Evolutionary conservation across 768 basidiomycete genomes (phyloP).

Genomic region (Suillus ampliporus): DNA sequence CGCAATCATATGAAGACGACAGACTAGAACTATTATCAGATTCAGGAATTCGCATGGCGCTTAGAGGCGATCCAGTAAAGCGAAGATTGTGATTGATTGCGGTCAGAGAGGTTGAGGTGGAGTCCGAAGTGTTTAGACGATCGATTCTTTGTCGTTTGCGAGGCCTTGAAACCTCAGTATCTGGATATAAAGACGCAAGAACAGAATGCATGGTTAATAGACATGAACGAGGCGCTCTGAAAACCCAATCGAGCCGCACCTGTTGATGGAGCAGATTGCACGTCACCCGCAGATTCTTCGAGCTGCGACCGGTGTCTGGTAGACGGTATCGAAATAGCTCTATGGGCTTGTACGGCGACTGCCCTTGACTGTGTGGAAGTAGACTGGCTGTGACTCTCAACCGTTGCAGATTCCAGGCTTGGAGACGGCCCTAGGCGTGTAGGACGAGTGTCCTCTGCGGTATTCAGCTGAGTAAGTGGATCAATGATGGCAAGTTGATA

Average conservation of each 20-base stretch:
- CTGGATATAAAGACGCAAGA: conserved; percentile 31
- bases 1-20: conserved; percentile 50
- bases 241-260: conserved; percentile 24
- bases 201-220: conserved; percentile 3
- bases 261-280: conserved; percentile 26
- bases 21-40: conserved; percentile 53
- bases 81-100: conserved; percentile 25
- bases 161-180: conserved; percentile 59
- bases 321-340: conserved; percentile 57
- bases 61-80: conserved; percentile 36
- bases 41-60: conserved; percentile 58
- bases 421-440: conserved; percentile 46
- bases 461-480: conserved; percentile 61
- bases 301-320: conserved; percentile 67
- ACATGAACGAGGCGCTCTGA: conserved; percentile 12
- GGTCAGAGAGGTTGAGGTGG: conserved; percentile 38
- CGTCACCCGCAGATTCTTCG: conserved; percentile 54
- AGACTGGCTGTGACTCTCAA: conserved; percentile 32
- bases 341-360: conserved; percentile 31
- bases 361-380: conserved; percentile 36
- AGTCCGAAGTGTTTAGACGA: conserved; percentile 40
- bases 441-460: conserved; percentile 59
- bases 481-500: conserved; percentile 61
- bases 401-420: conserved; percentile 53
- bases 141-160: conserved; percentile 75